phyloP scores from a whole-genome alignment of 192 early-diverging fungal genomes.

The Rhizoclosmatium sp. region DNA sequence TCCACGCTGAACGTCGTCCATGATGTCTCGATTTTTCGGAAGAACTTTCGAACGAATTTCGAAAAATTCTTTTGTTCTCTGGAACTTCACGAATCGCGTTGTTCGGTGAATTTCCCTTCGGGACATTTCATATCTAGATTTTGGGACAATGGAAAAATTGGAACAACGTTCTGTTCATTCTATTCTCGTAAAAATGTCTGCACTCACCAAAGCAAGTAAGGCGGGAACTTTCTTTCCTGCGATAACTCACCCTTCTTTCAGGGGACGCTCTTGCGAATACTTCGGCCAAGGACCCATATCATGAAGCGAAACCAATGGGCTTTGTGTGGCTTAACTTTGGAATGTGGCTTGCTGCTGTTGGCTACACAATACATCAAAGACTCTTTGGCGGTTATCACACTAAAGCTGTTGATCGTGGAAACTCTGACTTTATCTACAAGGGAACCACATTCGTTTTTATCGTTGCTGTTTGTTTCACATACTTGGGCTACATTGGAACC shows the following conservation, averaged over 20 bases:
- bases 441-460: constrained; percentile 31
- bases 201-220: constrained; percentile 19
- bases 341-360: constrained; percentile 29
- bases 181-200: constrained; percentile 26
- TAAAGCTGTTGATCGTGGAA: constrained; percentile 38
- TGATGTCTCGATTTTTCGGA: constrained; percentile 4
- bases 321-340: constrained; percentile 42
- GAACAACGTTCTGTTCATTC: constrained; percentile 2
- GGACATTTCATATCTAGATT: not conserved
- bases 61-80: not conserved
- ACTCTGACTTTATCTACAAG: constrained; percentile 41
- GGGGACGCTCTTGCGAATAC: not conserved
- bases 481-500: constrained; percentile 37
- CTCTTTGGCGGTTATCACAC: constrained; percentile 29
- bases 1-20: constrained; percentile 24
- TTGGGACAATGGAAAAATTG: not conserved
- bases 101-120: not conserved
- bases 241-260: not conserved
- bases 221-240: not conserved
- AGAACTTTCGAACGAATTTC: constrained; percentile 68
- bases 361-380: constrained; percentile 6
- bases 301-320: constrained; percentile 25
- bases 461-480: constrained; percentile 33
- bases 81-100: not conserved
- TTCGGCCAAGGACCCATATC: not conserved